These are phyloP conservation scores for Neurospora sp. DNA, from an alignment of 495 filamentous ascomycete species.

Conservation along the genomic window DNA sequence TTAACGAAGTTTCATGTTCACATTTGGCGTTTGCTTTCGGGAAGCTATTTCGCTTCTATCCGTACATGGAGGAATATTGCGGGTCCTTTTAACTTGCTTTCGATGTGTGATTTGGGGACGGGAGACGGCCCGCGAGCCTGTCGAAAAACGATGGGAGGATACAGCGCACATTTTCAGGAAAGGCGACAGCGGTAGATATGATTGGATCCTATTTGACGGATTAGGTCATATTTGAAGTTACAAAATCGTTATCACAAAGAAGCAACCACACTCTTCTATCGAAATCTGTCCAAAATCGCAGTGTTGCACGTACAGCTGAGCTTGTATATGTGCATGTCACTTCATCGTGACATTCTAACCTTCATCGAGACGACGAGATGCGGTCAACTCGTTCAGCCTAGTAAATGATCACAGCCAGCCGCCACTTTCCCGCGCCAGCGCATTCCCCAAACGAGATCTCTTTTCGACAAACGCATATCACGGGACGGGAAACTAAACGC, in stretches of 20 bases:
- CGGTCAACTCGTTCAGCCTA: neutral
- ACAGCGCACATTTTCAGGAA: neutral
- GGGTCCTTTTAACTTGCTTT: neutral
- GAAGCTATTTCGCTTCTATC: neutral
- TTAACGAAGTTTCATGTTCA: neutral
- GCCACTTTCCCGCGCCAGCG: neutral
- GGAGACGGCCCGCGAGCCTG: neutral
- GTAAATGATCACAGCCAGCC: neutral
- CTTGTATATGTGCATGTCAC: too few species aligned
- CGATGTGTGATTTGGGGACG: neutral
- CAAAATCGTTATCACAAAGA: neutral
- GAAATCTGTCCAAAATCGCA: neutral
- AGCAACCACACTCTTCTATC: neutral
- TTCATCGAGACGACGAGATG: neutral
- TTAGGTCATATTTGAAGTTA: neutral
- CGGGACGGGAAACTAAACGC: too few species aligned
- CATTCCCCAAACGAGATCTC: neutral
- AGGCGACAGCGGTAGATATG: neutral
- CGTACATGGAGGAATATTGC: neutral
- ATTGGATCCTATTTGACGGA: neutral
- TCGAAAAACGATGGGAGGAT: neutral
- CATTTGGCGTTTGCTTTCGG: neutral
- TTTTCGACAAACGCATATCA: neutral
- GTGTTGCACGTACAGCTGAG: neutral
- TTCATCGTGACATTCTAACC: neutral